Percentiles rank a stretch among this genome's conserved stretches.
Evolutionary conservation across 23 red algal species (phyloP).

Genomic region (Pyropia haitanensis): DNA sequence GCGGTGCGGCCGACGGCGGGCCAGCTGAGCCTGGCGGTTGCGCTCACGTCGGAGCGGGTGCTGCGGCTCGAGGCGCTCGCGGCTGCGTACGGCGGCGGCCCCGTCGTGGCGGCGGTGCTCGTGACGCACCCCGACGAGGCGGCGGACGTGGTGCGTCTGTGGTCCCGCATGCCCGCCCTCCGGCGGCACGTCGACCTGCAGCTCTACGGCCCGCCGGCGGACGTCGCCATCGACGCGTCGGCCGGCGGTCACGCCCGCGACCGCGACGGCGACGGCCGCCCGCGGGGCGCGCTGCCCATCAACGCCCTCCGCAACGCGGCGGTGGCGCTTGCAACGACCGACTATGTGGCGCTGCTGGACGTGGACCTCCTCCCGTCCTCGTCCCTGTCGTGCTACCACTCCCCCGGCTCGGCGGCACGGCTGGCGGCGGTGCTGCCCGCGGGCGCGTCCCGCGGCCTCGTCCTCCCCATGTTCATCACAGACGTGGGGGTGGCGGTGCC

Average conservation of each 20-base stretch:
- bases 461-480: slow-evolving; percentile 33
- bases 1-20: slow-evolving; percentile 11
- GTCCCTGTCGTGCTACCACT: slow-evolving; percentile 28
- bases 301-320: slow-evolving; percentile 82
- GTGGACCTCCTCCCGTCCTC: slow-evolving; percentile 68
- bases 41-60: slow-evolving; percentile 49
- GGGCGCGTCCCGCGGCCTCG: slow-evolving; percentile 10
- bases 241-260: too few relatives aligned
- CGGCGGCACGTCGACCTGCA: slow-evolving; percentile 30
- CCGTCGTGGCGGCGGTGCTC: slow-evolving; percentile 43
- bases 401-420: neutral
- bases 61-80: slow-evolving; percentile 44
- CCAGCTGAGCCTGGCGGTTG: slow-evolving; percentile 48
- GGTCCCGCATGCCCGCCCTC: slow-evolving; percentile 23
- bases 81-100: slow-evolving; percentile 28
- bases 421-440: slow-evolving; percentile 8
- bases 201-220: neutral
- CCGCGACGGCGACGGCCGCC: neutral
- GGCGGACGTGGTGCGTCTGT: slow-evolving; percentile 13
- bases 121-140: slow-evolving; percentile 16
- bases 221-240: too few relatives aligned
- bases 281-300: slow-evolving; percentile 29
- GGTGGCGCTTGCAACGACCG: slow-evolving; percentile 41
- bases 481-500: slow-evolving; percentile 26
- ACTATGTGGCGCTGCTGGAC: slow-evolving; percentile 62